Base-by-base conservation (phyloP, 768 basidiomycete species). In the Boletus subparvulus region DNA sequence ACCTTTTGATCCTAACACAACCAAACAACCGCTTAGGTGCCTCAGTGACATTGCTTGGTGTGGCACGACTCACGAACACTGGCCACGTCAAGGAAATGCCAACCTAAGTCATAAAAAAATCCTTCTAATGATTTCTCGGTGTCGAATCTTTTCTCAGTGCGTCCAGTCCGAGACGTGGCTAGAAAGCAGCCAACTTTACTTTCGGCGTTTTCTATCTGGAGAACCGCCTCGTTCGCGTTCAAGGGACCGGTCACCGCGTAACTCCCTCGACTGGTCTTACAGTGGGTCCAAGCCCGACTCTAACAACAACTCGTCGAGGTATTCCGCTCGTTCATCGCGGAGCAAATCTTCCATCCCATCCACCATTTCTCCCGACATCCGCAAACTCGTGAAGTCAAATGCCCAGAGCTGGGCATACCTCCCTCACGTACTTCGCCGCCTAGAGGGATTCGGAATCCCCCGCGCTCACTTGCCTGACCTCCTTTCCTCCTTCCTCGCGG, bases 371-470 rank as follows among this genome's bases (percentile, higher is more conserved):
- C 47, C 44, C 5, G 65, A 73, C 50, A 47, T 65, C 6, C 42
- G 50, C 35, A 48, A 61, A 26, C 46, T 77, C 53, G 73, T 84
- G 48, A 60, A 75, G 45, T 56, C 53, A 5, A 66, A 78, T 40
- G 77, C 77, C 12, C 50, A 60, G 7, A 40, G 54, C 1, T 85
- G 84, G 84, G 69, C 74, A 3, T 47, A 47, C 9, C 56, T 59
- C 26, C 66, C 61, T 2, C 55, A 60, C 24, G 70, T 82, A 3
- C 66, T 52, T 14, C 53, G 63, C 4, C 81, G 85, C 35, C 68
- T 88, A 16, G 56, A 66, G 14, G 60, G 70, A 1, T 85, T 81
- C 56, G 86, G 85, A 12, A 71, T 88, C 17, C 78, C 78, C 17
- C 32, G 53, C 2, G 32, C 47, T 0, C 75, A 85, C 52, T 52